Evolutionary conservation across 306 rosid genomes (phyloP).

Genomic region (Fagus sylvatica): DNA sequence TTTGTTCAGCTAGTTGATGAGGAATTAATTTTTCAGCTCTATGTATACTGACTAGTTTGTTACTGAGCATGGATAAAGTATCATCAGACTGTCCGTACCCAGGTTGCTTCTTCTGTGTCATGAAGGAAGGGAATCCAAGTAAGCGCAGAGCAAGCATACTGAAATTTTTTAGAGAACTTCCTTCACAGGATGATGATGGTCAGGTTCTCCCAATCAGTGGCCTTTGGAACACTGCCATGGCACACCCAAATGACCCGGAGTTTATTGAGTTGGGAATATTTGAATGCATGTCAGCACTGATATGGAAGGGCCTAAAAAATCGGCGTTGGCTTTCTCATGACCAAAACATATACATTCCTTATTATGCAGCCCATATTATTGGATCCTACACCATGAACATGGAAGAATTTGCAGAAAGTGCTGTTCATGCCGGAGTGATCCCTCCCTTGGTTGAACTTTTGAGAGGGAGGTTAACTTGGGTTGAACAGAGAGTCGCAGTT

Average conservation of each 20-base stretch:
- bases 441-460: constrained; percentile 92
- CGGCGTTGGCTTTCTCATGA: constrained; percentile 98
- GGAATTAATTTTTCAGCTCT: constrained; percentile 28
- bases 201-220: constrained; percentile 99
- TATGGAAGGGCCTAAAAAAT: constrained; percentile 96
- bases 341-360: constrained; percentile 95
- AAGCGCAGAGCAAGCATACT: constrained; percentile 88
- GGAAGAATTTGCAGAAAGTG: constrained; percentile 90
- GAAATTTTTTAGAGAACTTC: constrained; percentile 93
- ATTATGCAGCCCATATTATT: constrained; percentile 94
- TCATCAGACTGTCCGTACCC: constrained; percentile 97
- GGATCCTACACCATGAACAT: constrained; percentile 99
- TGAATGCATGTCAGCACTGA: constrained; percentile 93
- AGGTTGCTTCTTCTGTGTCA: constrained; percentile 97
- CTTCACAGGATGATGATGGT: constrained; percentile 93
- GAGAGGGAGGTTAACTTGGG: constrained; percentile 96
- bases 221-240: constrained; percentile 99
- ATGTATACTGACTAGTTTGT: constrained; percentile 23
- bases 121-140: constrained; percentile 98
- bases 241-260: constrained; percentile 98
- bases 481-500: constrained; percentile 98
- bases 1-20: constrained; percentile 40
- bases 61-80: constrained; percentile 68
- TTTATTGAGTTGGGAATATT: constrained; percentile 90
- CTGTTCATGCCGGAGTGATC: constrained; percentile 87